Base-by-base conservation (phyloP, 345 rosid species). In the Hibiscus trionum region DNA sequence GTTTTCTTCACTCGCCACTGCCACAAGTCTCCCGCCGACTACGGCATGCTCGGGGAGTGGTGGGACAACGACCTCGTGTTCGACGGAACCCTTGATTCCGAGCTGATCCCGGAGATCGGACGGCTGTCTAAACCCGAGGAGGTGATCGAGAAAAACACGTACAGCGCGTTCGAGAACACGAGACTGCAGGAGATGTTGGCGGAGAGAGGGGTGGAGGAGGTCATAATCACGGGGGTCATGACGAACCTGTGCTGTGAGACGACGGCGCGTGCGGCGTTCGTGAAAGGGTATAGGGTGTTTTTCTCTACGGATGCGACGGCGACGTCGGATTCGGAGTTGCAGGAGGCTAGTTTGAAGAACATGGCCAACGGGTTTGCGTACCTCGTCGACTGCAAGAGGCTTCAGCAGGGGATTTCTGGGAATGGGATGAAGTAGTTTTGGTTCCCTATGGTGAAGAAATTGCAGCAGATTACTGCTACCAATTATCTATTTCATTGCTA, bases 231-330 rank as follows among this genome's bases (percentile, higher is more conserved):
- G 2, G 96, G 96, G 0, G 96, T 89, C 21, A 83, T 88, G 96
- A 91, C 95, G 24, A 91, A 88, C 71, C 46, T 88, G 42, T 91
- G 97, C 78, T 89, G 95, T 56, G 97, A 91, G 80, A 89, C 97
- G 83, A 86, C 96, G 78, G 96, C 97, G 68, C 88, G 96, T 7
- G 91, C 86, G 0, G 96, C 93, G 63, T 91, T 89, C 42, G 78
- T 86, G 9, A 86, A 82, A 50, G 97, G 96, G 7, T 89, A 68
- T 33, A 67, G 97, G 49, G 97, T 89, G 60, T 91, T 91, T 75
- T 91, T 91, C 76, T 91, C 93, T 4, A 84, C 88, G 26, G 97
- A 89, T 61, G 89, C 90, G 15, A 91, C 97, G 26, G 90, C 93
- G 1, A 83, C 96, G 47, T 75, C 79, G 62, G 71, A 80, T 66